A percentile compares a stretch with the other conserved stretches of the same genome.
These are phyloP conservation scores for Acanthamoeba castellanii DNA, from an alignment of 208 protist species.

Conservation along the genomic window DNA sequence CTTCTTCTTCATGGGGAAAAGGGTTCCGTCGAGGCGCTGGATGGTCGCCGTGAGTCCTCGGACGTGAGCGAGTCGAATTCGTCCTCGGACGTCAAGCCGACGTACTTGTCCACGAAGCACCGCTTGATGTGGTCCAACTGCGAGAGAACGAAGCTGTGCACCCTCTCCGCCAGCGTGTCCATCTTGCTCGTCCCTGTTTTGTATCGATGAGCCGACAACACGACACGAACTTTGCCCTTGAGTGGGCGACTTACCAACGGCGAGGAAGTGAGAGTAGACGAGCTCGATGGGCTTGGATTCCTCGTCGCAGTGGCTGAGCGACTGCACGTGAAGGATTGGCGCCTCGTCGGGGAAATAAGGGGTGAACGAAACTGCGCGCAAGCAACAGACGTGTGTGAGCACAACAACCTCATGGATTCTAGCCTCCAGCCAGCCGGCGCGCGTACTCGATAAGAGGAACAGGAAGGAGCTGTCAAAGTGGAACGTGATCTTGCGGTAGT, in stretches of 20 bases:
- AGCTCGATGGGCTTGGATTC: constrained; percentile 7
- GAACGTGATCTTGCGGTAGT: constrained; percentile 62
- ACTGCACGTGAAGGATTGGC: constrained; percentile 31
- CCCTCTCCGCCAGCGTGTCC: constrained; percentile 25
- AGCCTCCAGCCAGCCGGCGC: neutral
- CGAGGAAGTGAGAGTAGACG: constrained; percentile 40
- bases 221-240: neutral
- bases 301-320: constrained; percentile 22
- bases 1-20: neutral
- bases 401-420: neutral
- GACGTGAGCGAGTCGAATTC: neutral
- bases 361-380: neutral
- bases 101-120: neutral
- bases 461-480: constrained; percentile 58
- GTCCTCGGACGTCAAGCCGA: neutral
- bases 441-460: constrained; percentile 45
- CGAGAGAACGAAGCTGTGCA: constrained; percentile 35
- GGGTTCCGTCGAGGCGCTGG: neutral
- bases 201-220: neutral
- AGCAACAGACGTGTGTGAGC: neutral
- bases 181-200: constrained; percentile 11
- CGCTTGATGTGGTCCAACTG: constrained; percentile 1
- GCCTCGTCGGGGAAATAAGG: constrained; percentile 61
- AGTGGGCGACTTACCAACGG: neutral
- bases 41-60: neutral